Percentiles rank a stretch among this genome's conserved stretches.
These are phyloP conservation scores for Fusarium vanettenii DNA, from an alignment of 2,329 filamentous ascomycete species.

Conservation along the genomic window DNA sequence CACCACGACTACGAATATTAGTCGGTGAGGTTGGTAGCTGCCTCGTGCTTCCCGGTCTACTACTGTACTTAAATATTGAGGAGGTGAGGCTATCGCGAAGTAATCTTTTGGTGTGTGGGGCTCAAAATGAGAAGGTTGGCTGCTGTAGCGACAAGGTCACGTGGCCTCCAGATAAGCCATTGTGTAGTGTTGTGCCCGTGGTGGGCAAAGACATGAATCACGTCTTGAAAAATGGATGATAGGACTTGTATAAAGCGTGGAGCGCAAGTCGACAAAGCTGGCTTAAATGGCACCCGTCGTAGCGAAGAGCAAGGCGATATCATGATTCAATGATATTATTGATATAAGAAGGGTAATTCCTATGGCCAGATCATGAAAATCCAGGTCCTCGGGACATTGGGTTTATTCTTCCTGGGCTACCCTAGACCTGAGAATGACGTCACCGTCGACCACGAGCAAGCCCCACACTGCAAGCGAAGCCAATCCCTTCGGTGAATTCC, in stretches of 20 bases:
- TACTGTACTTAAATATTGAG: not conserved
- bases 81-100: not conserved
- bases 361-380: not conserved
- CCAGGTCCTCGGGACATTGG: not conserved
- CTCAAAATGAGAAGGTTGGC: not conserved
- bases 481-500: not conserved
- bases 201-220: too few species aligned
- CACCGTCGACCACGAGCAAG: not conserved
- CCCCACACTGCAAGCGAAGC: too few species aligned
- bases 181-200: too few species aligned
- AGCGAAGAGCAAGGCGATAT: not conserved
- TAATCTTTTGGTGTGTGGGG: not conserved
- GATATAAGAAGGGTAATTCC: not conserved
- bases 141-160: not conserved
- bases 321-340: not conserved
- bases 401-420: not conserved
- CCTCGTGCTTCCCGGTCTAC: slow-evolving; percentile 24
- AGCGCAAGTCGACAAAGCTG: not conserved
- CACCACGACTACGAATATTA: slow-evolving; percentile 35
- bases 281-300: not conserved
- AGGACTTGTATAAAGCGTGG: too few species aligned
- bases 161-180: accelerated
- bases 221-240: too few species aligned
- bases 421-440: not conserved
- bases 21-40: slow-evolving; percentile 27